Evolutionary conservation across 257 asterid species (phyloP).

Genomic region (Fraxinus quadrangulata): DNA sequence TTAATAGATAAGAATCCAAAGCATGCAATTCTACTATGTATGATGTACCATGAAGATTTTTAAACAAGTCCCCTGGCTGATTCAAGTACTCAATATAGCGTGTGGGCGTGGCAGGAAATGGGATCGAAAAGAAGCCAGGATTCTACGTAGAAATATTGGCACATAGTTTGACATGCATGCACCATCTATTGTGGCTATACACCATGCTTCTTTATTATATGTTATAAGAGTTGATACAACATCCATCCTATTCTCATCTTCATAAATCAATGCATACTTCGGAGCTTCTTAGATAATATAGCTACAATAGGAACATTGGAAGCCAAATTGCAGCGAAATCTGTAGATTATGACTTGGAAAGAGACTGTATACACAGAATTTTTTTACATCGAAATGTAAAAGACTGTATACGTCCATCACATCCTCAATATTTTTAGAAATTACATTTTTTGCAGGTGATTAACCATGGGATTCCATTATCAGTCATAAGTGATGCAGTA

Average conservation of each 20-base stretch:
- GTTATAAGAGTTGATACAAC: background rate
- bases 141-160: constrained; percentile 11
- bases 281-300: background rate
- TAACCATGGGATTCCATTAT: constrained; percentile 59
- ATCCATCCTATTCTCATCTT: background rate
- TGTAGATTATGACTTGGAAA: background rate
- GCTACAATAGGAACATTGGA: constrained; percentile 3
- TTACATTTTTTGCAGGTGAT: constrained; percentile 47
- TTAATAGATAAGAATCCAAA: constrained; percentile 5
- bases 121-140: constrained; percentile 7
- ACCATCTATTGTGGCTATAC: background rate
- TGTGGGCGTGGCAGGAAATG: background rate
- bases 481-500: constrained; percentile 42
- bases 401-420: constrained; percentile 8
- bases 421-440: background rate
- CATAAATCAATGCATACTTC: background rate
- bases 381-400: background rate
- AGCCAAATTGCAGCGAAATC: background rate
- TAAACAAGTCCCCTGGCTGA: background rate
- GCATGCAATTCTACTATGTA: background rate
- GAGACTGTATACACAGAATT: background rate
- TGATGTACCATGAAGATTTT: too few species aligned
- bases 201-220: background rate
- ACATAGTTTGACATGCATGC: constrained; percentile 19
- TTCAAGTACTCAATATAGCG: background rate